Evolutionary conservation across 495 filamentous ascomycete genomes (phyloP), one percentile per base, ranked within the genome.

Genomic region (Astrothelium subdiscretum): DNA sequence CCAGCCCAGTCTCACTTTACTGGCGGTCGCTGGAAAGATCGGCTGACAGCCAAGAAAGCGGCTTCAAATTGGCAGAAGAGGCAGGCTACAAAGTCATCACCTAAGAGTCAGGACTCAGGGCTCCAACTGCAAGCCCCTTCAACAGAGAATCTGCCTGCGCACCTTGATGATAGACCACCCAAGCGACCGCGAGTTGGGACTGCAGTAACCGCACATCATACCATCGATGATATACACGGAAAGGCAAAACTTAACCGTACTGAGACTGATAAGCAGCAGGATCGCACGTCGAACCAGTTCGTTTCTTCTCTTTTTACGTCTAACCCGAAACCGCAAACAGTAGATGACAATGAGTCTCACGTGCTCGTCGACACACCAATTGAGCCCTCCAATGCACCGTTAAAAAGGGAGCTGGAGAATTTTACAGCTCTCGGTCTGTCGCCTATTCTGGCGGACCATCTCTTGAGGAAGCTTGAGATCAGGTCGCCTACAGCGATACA

Each of bases 401-500:
- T 97, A n/a, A 80, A 84, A 0, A 86, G 87, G 58, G 90, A 88
- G 54, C 80, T 91, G 26, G 85, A 87, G 66, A 94, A 86, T 26
- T 98, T 98, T 66, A 89, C 83, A 18, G 82, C 84, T 6, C 77
- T 98, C 29, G 92, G 92, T 1, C 71, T 97, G 31, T 92, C 90
- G 20, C 75, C 83, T 1, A 81, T 81, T 27, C 77, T 97, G 24
- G 90, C 92, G 2, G 83, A 85, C 43, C 91, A 96, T 73, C 77
- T 98, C 32, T 81, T 90, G 2, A 85, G 86, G 1, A 97, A 96
- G 71, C 80, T 98, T 43, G 83, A 88, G 58, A 80, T 98, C 70
- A 95, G 89, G 70, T 87, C 90, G 1, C 94, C 94, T 18, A 98
- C 94, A 0, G 91, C 88, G 5, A 96, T 98, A 71, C 94, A 98